These are phyloP conservation scores for Trametes punicea DNA, from an alignment of 768 basidiomycete species.

Conservation along the genomic window DNA sequence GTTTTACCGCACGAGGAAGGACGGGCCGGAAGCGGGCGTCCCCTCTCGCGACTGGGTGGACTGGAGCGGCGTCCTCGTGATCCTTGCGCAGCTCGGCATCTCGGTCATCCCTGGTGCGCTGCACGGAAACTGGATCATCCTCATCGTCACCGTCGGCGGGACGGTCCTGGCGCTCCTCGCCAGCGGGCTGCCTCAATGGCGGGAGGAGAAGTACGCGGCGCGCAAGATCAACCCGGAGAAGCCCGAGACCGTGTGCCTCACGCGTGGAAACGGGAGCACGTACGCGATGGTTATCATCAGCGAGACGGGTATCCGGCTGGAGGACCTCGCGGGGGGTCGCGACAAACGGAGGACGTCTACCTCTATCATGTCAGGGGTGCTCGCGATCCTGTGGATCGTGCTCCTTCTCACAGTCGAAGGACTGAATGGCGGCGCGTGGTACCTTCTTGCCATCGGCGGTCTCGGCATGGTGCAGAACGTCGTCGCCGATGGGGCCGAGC, in stretches of 20 bases:
- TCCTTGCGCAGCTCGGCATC: conserved; percentile 30
- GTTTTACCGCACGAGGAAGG: conserved; percentile 19
- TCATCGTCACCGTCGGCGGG: conserved; percentile 30
- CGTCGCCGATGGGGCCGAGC: conserved; percentile 24
- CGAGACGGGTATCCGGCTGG: conserved; percentile 27
- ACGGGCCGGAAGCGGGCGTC: conserved; percentile 15
- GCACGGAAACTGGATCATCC: conserved; percentile 28
- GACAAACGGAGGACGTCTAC: conserved; percentile 16
- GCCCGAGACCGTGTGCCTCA: conserved; percentile 28
- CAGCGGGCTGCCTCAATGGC: conserved; percentile 32
- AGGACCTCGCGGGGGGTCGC: conserved; percentile 30
- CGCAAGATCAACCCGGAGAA: conserved; percentile 11
- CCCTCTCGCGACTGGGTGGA: conserved; percentile 30
- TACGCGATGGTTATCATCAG: conserved; percentile 32
- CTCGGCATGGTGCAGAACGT: conserved; percentile 30
- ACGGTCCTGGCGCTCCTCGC: conserved; percentile 26
- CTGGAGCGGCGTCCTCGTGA: conserved; percentile 24
- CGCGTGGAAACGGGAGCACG: conserved; percentile 30
- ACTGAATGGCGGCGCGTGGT: conserved; percentile 25
- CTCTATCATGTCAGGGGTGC: conserved; percentile 6
- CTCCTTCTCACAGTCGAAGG: conserved; percentile 27
- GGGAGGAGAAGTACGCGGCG: conserved; percentile 30
- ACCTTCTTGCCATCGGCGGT: conserved; percentile 22
- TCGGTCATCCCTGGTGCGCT: conserved; percentile 28
- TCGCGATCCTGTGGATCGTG: conserved; percentile 26